Evolutionary conservation across 2,329 filamentous ascomycete species (phyloP), one percentile per base, ranked within the genome.

Genomic region (Aspergillus thermomutatus): DNA sequence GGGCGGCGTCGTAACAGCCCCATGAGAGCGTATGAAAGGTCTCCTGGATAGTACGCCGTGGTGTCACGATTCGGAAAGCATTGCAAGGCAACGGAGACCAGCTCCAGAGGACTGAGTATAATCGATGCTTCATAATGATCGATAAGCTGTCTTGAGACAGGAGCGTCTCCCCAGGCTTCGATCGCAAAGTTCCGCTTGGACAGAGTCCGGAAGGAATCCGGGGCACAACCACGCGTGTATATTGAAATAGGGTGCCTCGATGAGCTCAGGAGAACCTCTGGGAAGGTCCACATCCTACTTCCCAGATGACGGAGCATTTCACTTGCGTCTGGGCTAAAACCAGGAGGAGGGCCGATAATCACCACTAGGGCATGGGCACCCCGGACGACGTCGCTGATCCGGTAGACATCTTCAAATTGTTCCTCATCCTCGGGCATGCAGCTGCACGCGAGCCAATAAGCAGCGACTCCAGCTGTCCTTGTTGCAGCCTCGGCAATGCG

Each of bases 1-100:
- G 77, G 79, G 7, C 79, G 64, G 10, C 74, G 69, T 6, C 76
- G 68, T 2, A 77, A 60, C 9, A 81, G 69, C 2, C 78, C 78
- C 77, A 80, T 80, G 26, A 80, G 62, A 0, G 77, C 77, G 48
- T 81, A 81, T 7, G 74, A 71, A 8, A 76, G 66, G 53, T 81
- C 78, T 1, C 76, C 77, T 0, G 60, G 60, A 10, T 71, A 69
- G 53, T 75, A 73, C 49, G 73, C 62, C 1, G 65, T 65, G 0
- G 74, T 78, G 2, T 71, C 54, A 9, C 77, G 70, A 19, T 67
- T 67, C 9, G 74, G 67, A 7, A 80, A 67, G 58, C 77, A 80
- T 31, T 73, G 66, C 6, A 78, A 62, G 17, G 73, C 74, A 19
- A 77, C 63, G 1, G 70, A 72, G 17, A 79, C 68, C 1, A 81